Percentiles rank a stretch among this genome's conserved stretches.
These are phyloP conservation scores for Lachancea meyersii DNA, from an alignment of 805 yeast species.

Conservation along the genomic window DNA sequence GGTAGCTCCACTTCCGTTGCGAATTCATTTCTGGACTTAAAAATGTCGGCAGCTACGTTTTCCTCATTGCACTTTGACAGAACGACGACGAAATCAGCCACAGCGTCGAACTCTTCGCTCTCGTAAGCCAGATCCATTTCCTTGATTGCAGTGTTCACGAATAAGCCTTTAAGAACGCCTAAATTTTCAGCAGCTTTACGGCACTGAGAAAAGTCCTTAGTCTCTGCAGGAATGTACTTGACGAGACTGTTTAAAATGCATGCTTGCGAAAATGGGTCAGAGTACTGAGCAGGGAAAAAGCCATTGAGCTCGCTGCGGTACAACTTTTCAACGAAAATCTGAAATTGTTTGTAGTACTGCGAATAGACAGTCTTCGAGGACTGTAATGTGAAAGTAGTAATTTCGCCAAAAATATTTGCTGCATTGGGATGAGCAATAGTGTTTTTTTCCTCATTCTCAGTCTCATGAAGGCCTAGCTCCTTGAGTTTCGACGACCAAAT, in stretches of 20 bases:
- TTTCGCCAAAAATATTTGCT: slow-evolving; percentile 17
- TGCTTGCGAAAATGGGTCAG: slow-evolving; percentile 27
- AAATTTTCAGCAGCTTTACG: slow-evolving; percentile 18
- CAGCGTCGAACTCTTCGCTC: slow-evolving; percentile 38
- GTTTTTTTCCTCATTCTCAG: neutral
- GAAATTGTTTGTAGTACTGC: slow-evolving; percentile 16
- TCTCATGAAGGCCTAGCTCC: slow-evolving; percentile 18
- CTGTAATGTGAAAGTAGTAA: slow-evolving; percentile 13
- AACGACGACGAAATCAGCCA: slow-evolving; percentile 29
- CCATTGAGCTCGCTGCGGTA: slow-evolving; percentile 18
- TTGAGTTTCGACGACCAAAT: slow-evolving; percentile 19
- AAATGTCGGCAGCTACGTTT: slow-evolving; percentile 36
- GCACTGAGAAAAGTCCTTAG: slow-evolving; percentile 16
- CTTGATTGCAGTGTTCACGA: slow-evolving; percentile 61
- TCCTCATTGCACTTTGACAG: slow-evolving; percentile 36
- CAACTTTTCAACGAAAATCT: slow-evolving; percentile 22
- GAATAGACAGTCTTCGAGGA: slow-evolving; percentile 16
- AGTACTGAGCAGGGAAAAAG: slow-evolving; percentile 22
- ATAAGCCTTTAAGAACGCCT: slow-evolving; percentile 43
- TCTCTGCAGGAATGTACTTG: slow-evolving; percentile 20
- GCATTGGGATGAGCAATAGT: slow-evolving; percentile 7
- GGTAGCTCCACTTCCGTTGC: slow-evolving; percentile 30
- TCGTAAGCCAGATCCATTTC: slow-evolving; percentile 60
- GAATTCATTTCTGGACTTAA: slow-evolving; percentile 34
- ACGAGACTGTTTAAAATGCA: slow-evolving; percentile 19